Evolutionary conservation across 768 basidiomycete species (phyloP), one percentile per base, ranked within the genome.

Genomic region (Suillus ampliporus): DNA sequence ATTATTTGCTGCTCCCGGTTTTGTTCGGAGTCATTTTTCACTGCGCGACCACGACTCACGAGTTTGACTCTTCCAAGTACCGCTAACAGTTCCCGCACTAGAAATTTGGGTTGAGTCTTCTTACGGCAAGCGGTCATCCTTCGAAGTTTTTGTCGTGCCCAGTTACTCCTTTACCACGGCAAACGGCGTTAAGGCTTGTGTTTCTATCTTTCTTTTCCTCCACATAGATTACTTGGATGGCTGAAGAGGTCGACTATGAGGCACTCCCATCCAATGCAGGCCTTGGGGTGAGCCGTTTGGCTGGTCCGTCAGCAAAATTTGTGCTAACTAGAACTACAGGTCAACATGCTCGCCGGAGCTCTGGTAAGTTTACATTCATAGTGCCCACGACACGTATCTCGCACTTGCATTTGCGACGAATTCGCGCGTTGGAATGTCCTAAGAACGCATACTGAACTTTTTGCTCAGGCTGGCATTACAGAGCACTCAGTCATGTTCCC

Each of bases 401-500:
- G 37, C 37, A 38, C 53, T 54, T 26, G 15, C 17, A 3, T 26
- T 26, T 19, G 23, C 8, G 53, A 26, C 23, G 17, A 26, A 28
- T 40, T 40, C 11, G 17, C 17, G 54, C 26, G 21, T n/a, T 38
- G 44, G 41, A 37, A 37, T 51, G 38, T 51, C 35, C 40, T 17
- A 44, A 58, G 40, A 11, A 60, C 8, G 7, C 35, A 48, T 62
- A 59, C 66, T 77, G 23, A 75, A 31, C n/a, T 11, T 40, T 48
- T 67, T 31, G n/a, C 62, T 28, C 74, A 97, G 95, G 97, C 97
- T 69, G 97, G 97, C 64, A 99, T 99, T 69, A 95, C 96, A 59
- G 97, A 99, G 76, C 97, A 99, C 79, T 92, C 95, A 35, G 95
- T 97, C 74, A 99, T 99, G 91, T 99, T 93, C 75, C 97, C 97